These are phyloP conservation scores for Wallacemonas collosoma DNA, from an alignment of 208 protist species.

Conservation along the genomic window DNA sequence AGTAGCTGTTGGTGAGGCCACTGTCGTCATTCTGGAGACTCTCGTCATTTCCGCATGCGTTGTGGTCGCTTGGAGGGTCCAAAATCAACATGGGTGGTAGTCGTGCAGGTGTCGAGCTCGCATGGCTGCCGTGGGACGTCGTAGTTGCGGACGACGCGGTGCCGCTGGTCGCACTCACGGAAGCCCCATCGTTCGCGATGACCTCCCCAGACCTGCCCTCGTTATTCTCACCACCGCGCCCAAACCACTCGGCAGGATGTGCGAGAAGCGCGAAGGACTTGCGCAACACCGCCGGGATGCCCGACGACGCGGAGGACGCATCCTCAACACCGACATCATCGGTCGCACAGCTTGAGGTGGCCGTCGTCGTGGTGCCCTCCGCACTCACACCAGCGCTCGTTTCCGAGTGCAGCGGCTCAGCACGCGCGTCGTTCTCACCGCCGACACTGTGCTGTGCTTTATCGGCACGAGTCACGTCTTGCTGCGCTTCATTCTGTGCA, in stretches of 20 bases:
- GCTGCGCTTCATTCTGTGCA: not conserved
- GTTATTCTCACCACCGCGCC: not conserved
- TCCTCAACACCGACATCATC: not conserved
- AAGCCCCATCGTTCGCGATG: not conserved
- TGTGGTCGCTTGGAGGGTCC: constrained; percentile 2
- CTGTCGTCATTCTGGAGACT: not conserved
- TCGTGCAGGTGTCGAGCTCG: not conserved
- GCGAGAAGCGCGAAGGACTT: constrained; percentile 15
- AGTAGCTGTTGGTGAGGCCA: not conserved
- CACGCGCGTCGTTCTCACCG: too few species aligned
- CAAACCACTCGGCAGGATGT: not conserved
- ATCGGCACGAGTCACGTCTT: too few species aligned
- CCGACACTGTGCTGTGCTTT: too few species aligned
- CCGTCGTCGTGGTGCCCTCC: not conserved
- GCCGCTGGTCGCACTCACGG: not conserved
- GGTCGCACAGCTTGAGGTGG: not conserved
- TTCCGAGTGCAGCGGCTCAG: too few species aligned
- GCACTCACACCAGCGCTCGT: too few species aligned
- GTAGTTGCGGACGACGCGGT: not conserved
- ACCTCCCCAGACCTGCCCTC: not conserved
- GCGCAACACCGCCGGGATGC: not conserved
- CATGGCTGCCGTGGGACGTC: not conserved
- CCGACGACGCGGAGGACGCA: not conserved
- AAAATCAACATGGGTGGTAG: constrained; percentile 1
- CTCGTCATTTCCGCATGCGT: not conserved